Base-by-base conservation (phyloP, 1,139 yeast genomes). In the Suhomyces bribrorum region DNA sequence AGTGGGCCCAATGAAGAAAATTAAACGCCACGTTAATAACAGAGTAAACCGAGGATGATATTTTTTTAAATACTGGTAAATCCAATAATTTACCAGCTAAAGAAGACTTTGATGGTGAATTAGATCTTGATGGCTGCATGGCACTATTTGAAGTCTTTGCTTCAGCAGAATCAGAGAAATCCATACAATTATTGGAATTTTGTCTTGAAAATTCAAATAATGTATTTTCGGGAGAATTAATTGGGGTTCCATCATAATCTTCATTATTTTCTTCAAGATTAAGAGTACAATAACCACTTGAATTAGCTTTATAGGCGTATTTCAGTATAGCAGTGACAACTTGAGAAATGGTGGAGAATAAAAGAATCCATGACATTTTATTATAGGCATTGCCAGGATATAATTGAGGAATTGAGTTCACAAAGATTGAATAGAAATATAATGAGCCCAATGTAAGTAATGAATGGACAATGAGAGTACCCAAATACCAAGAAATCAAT, bases 351-450 rank as follows among this genome's bases (percentile, higher is more conserved):
- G 82, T 62, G 9, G 79, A 57, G 35, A 83, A 60, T 8, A 82
- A 61, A 46, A 87, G 62, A 12, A 84, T 76, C 57, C 77, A 68
- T 26, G 85, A 72, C 81, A 86, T 79, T 49, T 72, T 75, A 18
- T 78, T 66, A 59, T 90, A 90, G 2, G 84, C 82, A 56, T 86
- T 86, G 29, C 75, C 70, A 1, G 96, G 96, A 54, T 87, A 92
- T 52, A 88, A 66, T 24, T 75, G 73, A 0, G 86, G 83, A 12
- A 83, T 81, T 14, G 84, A 68, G 7, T 69, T 60, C 31, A 79
- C 75, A 53, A 84, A 90, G 8, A 83, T 59, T 31, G 77, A 74
- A 48, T 83, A 78, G 26, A 75, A 64, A n/a, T 81, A 46, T 38
- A 86, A 61, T 1, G 94, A 78, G 1, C 75, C 54, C 6, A 78